Evolutionary conservation across 768 basidiomycete species (phyloP), one percentile per base, ranked within the genome.

Genomic region (Boletus edulis): DNA sequence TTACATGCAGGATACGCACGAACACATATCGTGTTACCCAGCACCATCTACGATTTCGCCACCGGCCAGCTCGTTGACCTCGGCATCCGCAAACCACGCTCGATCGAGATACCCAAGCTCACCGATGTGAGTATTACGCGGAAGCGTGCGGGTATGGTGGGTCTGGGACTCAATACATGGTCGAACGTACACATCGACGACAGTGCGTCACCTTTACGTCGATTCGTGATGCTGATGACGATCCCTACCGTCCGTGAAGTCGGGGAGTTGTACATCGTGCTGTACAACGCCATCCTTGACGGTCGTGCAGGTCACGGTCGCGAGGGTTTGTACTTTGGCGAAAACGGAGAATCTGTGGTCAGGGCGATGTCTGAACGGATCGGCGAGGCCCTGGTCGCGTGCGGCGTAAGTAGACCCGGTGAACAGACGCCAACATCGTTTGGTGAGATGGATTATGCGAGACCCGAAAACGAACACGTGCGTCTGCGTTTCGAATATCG

Each of bases 41-140:
- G 71, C 1, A 85, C 82, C 0, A 82, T 89, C 42, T 89, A 81
- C 58, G 84, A 79, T 41, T 67, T 83, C 31, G 78, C 82, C 3
- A 68, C 62, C 1, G 76, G 77, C 7, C 62, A 61, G 12, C 72
- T 87, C 32, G 77, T 79, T 22, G 73, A 81, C 20, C 62, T 70
- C 12, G 55, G 55, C 20, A 52, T 59, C 7, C 74, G 78, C 31
- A 83, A 87, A 57, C 62, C 73, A 0, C 69, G 78, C 51, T 86
- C 85, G 0, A 66, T 73, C 5, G 81, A 83, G 57, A 77, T 86
- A 29, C 85, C 85, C 12, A 17, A 13, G 1, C 62, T 84, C 9
- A 76, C 85, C 56, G 64, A 64, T 3, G 75, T 74, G 0, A 61
- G 77, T 17, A 59, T 84, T 40, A 68, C 62, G 56, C 74, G 85